Evolutionary conservation across 2,329 filamentous ascomycete species (phyloP).

Genomic region (Aurifilum marmelostoma): DNA sequence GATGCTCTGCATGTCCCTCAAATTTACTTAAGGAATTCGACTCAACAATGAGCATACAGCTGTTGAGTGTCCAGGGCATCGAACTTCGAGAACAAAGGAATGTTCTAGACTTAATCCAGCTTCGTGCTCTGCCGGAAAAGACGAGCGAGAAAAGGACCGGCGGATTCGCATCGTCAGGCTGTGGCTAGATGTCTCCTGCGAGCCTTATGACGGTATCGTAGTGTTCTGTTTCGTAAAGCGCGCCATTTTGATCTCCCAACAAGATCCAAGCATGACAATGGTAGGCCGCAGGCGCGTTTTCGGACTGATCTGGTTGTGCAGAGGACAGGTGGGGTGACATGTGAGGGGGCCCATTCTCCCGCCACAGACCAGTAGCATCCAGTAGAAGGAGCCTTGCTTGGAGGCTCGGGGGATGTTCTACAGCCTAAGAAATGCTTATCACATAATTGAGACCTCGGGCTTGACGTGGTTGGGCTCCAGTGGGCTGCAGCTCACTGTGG

Average conservation of each 20-base stretch:
- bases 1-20: not conserved
- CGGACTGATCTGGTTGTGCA: not conserved
- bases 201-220: not conserved
- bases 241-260: slow-evolving; percentile 8
- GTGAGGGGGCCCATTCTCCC: not conserved
- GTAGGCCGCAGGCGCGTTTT: not conserved
- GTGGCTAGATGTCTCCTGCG: slow-evolving; percentile 1
- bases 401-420: not conserved
- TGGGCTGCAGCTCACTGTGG: slow-evolving; percentile 5
- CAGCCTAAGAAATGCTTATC: not conserved
- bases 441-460: not conserved
- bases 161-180: not conserved
- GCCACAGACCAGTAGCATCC: not conserved
- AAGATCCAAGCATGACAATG: slow-evolving; percentile 1
- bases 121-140: not conserved
- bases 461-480: not conserved
- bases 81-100: not conserved
- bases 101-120: not conserved
- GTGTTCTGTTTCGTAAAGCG: slow-evolving; percentile 4
- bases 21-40: not conserved
- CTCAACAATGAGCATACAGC: not conserved
- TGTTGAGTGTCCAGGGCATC: not conserved
- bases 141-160: not conserved
- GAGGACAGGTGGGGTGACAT: not conserved
- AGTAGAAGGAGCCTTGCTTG: not conserved